These are phyloP conservation scores for Hordeum pubiflorum DNA, from an alignment of 202 grass and related monocot species.

Conservation along the genomic window DNA sequence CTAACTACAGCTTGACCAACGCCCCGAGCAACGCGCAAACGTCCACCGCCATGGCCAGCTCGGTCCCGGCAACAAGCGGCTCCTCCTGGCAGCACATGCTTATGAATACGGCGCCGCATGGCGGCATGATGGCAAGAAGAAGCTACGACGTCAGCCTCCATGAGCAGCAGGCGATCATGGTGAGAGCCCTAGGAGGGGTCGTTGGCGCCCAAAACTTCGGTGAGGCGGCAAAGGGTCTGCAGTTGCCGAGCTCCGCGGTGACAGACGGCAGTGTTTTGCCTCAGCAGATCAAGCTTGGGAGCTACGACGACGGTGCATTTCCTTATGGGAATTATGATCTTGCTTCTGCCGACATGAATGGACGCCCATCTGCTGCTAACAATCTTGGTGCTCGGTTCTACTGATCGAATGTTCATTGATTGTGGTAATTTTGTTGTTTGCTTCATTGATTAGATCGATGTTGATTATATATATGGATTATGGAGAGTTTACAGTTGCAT, in stretches of 20 bases:
- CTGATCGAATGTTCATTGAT: not conserved
- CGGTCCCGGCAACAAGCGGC: not conserved
- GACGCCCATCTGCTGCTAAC: not conserved
- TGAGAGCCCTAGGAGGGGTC: conserved; percentile 18
- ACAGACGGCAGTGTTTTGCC: not conserved
- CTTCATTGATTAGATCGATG: conserved; percentile 13
- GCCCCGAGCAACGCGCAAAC: not conserved
- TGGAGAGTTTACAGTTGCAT: not conserved
- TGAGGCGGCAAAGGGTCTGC: not conserved
- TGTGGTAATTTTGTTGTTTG: conserved; percentile 16
- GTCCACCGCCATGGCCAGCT: not conserved
- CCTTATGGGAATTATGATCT: not conserved
- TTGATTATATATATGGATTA: not conserved
- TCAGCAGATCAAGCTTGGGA: conserved; percentile 14
- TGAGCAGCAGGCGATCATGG: conserved; percentile 23
- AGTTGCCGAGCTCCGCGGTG: not conserved
- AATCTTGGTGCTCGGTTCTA: not conserved
- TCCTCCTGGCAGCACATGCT: conserved; percentile 5
- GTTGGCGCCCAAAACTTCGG: not conserved
- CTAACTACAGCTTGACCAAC: conserved; percentile 8
- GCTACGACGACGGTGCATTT: not conserved
- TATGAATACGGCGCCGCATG: not conserved
- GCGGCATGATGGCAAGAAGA: conserved; percentile 9
- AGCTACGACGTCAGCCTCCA: not conserved
- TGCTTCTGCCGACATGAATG: not conserved